Base-by-base conservation (phyloP, 805 yeast species). In the Naumovozyma baii region DNA sequence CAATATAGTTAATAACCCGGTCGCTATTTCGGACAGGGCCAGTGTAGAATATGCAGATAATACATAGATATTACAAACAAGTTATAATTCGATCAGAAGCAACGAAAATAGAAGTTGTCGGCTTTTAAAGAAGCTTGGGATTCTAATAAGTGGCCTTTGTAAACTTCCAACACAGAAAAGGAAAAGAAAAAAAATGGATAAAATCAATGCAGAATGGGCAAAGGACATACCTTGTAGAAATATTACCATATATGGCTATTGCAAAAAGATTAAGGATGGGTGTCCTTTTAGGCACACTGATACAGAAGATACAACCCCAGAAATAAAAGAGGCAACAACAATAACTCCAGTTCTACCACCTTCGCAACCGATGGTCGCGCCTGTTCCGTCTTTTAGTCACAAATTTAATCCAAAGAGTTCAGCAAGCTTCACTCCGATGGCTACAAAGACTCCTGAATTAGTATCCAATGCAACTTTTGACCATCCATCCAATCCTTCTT, bases 241-340 rank as follows among this genome's bases (percentile, higher is more conserved):
- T 52, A 78, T 85, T 40, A 75, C 80, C 36, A 83, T 84, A 26
- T 86, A 85, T 64, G 96, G 95, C 3, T 84, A 73, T 52, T 86
- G 96, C 67, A 84, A 84, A 58, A 85, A 74, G 63, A 87, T 83
- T 51, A 81, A 82, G 49, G 85, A 84, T 52, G 95, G 95, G 9
- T 86, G 95, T 56, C 81, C 80, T 2, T 86, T 84, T 55, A 77
- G 75, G 37, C 94, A 84, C 57, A 81, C 73, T 42, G 31, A 29
- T 5, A n/a, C 13, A 12, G 31, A 12, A 5, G 31, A 29, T 8
- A 8, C 13, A 5, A 14, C 13, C 7, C 5, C 13, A 9, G 13
- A 12, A 29, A 29, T 29, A 29, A 5, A 29, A 13, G 15, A 29
- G 31, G 5, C 31, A 22, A 33, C 35, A 18, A 20, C n/a, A 8